Evolutionary conservation across 371 early-diverging fungal species (phyloP), one percentile per base, ranked within the genome.

Genomic region (Lichtheimia ramosa): DNA sequence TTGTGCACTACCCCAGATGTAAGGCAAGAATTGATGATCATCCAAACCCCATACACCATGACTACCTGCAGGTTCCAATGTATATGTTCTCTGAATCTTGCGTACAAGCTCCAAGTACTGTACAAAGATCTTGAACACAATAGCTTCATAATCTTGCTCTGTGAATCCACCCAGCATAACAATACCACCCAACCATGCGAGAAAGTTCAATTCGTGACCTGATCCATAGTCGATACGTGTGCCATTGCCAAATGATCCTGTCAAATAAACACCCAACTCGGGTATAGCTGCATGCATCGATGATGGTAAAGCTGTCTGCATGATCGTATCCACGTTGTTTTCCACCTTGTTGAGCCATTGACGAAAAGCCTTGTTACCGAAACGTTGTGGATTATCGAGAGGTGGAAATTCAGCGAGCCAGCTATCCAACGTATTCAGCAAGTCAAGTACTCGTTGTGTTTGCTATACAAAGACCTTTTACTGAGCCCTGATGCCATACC

Each of bases 1-100:
- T 74, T 99, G 96, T 0, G 93, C 81, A 49, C 93, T 88, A 2
- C 99, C 99, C 84, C 96, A 97, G 3, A 94, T 76, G 78, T 94
- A 99, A 8, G 99, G 98, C 59, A 99, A 69, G 62, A 98, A 95
- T 61, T 98, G 98, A 75, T 95, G 95, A 75, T 99, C 99, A 73
- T 99, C 99, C 43, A 99, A 71, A 2, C 98, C 98, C 99, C 99
- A 99, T 5, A 96, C 96, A 23, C 99, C 99, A 74, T 98, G 97
- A 58, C 92, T 91, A 1, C 99, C 99, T 3, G 99, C 99, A 3
- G 99, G 99, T 67, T 99, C 99, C 28, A 99, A 74, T 63, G 88
- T 88, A 80, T 96, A 99, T n/a, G 83, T 86, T 12, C 68, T 67
- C 65, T 99, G 98, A 28, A 98, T 73, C 34, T 82, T 77, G 28